phyloP scores from a whole-genome alignment of 805 yeast species.

The Candida succiphila region DNA sequence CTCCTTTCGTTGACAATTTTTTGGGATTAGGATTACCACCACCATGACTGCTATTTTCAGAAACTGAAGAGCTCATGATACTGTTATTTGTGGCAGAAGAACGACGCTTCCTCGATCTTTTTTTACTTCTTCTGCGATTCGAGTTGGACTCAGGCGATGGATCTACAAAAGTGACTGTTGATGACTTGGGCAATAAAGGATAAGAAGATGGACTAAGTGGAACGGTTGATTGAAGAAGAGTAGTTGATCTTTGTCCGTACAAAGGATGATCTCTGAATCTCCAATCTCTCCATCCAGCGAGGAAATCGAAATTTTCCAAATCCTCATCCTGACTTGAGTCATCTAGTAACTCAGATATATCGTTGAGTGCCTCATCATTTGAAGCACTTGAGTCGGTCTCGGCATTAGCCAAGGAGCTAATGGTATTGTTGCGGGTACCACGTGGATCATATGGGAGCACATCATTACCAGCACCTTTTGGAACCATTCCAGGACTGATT shows the following conservation, averaged over 20 bases:
- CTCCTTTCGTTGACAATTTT: neutral
- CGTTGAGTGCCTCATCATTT: constrained; percentile 3
- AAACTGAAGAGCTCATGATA: neutral
- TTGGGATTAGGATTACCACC: neutral
- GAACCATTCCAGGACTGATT: constrained; percentile 27
- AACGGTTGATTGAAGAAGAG: neutral
- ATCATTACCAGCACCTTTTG: neutral
- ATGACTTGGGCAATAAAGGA: too few relatives aligned
- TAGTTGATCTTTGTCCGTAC: constrained; percentile 23
- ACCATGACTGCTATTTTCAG: neutral
- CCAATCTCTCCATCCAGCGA: constrained; percentile 93
- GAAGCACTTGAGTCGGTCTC: constrained; percentile 2
- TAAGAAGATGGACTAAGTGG: too few relatives aligned
- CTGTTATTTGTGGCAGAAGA: neutral
- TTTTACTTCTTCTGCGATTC: neutral
- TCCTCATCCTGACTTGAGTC: constrained; percentile 2
- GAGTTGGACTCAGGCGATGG: neutral
- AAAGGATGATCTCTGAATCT: constrained; percentile 65
- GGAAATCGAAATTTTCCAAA: constrained; percentile 19
- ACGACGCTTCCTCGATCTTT: neutral
- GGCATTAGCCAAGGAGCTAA: too few relatives aligned
- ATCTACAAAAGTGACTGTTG: neutral
- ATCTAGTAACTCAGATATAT: constrained; percentile 7
- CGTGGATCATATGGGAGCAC: neutral
- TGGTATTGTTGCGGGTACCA: too few relatives aligned